phyloP scores from a whole-genome alignment of 345 rosid genomes.

The Syzygium oleosum region DNA sequence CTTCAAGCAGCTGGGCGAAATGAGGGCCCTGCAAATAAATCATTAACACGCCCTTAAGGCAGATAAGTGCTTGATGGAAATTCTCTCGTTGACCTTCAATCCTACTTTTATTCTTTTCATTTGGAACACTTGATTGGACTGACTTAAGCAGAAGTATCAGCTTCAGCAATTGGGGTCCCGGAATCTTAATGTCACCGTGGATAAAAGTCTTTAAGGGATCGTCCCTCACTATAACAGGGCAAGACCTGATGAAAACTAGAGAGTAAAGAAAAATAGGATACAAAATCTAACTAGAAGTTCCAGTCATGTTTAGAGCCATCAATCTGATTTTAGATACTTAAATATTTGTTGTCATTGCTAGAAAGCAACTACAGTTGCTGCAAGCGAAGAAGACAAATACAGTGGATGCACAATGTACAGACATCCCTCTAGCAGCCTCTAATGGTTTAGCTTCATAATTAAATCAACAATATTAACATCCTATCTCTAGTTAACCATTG shows the following conservation, averaged over 20 bases:
- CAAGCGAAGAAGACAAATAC: neutral
- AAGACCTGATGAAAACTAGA: constrained; percentile 24
- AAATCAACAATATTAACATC: neutral
- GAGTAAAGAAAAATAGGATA: neutral
- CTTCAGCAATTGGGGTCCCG: constrained; percentile 62
- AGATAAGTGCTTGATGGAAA: constrained; percentile 47
- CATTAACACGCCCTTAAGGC: constrained; percentile 56
- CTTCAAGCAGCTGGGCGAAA: constrained; percentile 46
- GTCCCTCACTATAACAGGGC: constrained; percentile 30
- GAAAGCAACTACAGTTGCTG: neutral
- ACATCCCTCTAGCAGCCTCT: neutral
- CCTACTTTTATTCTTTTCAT: constrained; percentile 27
- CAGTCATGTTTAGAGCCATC: neutral
- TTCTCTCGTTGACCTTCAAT: constrained; percentile 43
- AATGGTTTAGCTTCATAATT: neutral
- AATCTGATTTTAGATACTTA: neutral
- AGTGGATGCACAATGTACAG: neutral
- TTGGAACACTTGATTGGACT: constrained; percentile 14
- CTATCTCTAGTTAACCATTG: neutral
- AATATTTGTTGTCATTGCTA: neutral
- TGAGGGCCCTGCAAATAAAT: constrained; percentile 27
- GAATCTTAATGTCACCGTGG: constrained; percentile 48
- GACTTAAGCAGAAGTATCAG: constrained; percentile 42
- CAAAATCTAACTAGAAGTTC: neutral
- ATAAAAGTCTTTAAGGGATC: constrained; percentile 46